These are phyloP conservation scores for Martensiomyces pterosporus DNA, from an alignment of 192 early-diverging fungal genomes.

Conservation along the genomic window DNA sequence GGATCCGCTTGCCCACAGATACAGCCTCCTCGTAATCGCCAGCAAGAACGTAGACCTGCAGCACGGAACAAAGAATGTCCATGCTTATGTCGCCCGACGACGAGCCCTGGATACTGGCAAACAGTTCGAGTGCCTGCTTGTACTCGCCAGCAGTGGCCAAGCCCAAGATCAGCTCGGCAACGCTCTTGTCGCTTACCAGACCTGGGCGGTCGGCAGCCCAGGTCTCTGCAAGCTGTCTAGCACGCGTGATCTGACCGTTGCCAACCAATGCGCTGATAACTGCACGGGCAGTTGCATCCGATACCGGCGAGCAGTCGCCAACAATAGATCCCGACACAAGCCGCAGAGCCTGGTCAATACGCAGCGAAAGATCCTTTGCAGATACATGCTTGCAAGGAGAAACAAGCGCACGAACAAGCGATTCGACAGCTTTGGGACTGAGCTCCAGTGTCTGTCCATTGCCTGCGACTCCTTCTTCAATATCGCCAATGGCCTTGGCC, in stretches of 20 bases:
- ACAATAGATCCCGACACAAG: slow-evolving; percentile 5
- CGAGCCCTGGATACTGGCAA: slow-evolving; percentile 25
- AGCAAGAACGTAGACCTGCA: slow-evolving; percentile 41
- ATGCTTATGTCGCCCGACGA: slow-evolving; percentile 12
- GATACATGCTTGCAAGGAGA: background rate
- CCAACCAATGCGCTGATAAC: slow-evolving; percentile 27
- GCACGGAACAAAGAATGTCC: slow-evolving; percentile 25
- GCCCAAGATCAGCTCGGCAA: slow-evolving; percentile 23
- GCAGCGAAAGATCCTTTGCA: background rate
- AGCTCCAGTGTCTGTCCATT: background rate
- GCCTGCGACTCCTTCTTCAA: slow-evolving; percentile 1
- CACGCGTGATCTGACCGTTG: slow-evolving; percentile 20
- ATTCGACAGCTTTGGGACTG: slow-evolving; percentile 1
- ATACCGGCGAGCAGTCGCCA: slow-evolving; percentile 4
- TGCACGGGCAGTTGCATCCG: slow-evolving; percentile 16
- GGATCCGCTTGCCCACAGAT: slow-evolving; percentile 43
- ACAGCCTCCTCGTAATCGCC: slow-evolving; percentile 40
- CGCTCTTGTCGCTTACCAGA: slow-evolving; percentile 16
- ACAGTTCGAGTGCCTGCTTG: slow-evolving; percentile 29
- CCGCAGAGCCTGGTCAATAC: slow-evolving; percentile 30
- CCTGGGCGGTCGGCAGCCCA: slow-evolving; percentile 23
- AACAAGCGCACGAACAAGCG: slow-evolving; percentile 20
- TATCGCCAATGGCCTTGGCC: background rate
- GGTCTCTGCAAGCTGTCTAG: slow-evolving; percentile 21
- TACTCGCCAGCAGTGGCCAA: slow-evolving; percentile 13